Percentiles rank a stretch among this genome's conserved stretches.
phyloP scores from a whole-genome alignment of 164 flowering plant genomes.

The Hamamelis virginiana region DNA sequence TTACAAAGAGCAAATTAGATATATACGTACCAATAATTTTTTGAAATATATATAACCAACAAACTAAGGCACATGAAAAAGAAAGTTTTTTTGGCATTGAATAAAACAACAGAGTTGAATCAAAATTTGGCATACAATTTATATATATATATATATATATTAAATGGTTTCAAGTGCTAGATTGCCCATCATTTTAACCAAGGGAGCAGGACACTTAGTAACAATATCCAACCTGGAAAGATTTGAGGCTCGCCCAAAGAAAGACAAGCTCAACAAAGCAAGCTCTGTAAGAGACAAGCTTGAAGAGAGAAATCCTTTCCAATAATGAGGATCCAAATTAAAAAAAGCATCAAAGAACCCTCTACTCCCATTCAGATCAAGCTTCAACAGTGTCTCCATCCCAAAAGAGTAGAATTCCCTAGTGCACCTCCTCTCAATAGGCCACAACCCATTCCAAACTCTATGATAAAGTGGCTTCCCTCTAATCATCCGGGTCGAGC shows the following conservation, averaged over 20 bases:
- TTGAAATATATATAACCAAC: too few species aligned
- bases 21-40: too few species aligned
- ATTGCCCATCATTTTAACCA: conserved; percentile 57
- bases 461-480: conserved; percentile 46
- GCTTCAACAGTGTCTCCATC: conserved; percentile 75
- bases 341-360: conserved; percentile 80
- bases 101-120: too few species aligned
- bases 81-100: too few species aligned
- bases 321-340: conserved; percentile 57
- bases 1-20: too few species aligned
- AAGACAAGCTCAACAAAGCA: conserved; percentile 39
- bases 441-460: conserved; percentile 75
- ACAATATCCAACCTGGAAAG: conserved; percentile 56
- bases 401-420: conserved; percentile 73
- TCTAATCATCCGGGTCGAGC: conserved; percentile 74
- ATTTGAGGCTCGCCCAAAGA: conserved; percentile 58
- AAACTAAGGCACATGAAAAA: too few species aligned
- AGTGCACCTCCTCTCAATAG: conserved; percentile 34
- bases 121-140: too few species aligned
- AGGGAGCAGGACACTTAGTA: conserved; percentile 67
- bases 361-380: conserved; percentile 65
- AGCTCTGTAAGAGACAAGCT: conserved; percentile 50
- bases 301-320: conserved; percentile 70
- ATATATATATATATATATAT: too few species aligned
- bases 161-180: conserved; percentile 47